Conservation (phyloP, 345 rosid species). For the Clarkia xantiana region DNA sequence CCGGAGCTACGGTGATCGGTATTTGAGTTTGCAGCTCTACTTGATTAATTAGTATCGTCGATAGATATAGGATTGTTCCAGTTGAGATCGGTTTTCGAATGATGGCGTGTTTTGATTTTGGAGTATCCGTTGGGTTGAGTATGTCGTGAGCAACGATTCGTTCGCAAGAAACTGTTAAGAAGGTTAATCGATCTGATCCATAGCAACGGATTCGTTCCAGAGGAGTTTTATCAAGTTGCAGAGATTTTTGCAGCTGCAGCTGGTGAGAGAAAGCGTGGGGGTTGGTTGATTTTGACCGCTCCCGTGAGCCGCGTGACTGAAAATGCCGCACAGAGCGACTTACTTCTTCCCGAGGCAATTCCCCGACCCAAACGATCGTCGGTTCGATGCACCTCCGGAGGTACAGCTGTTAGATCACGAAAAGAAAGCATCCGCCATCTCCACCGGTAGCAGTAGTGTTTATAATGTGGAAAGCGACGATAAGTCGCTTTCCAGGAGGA, state of each 20-base stretch:
- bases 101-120: no score
- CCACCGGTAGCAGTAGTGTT: not conserved
- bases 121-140: no score
- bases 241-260: not conserved
- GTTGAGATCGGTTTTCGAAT: no score
- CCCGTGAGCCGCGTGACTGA: constrained; percentile 7
- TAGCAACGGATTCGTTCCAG: no score
- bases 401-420: constrained; percentile 33
- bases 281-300: constrained; percentile 1
- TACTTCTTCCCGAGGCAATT: constrained; percentile 97
- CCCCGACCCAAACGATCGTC: constrained; percentile 34
- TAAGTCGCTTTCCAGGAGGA: constrained; percentile 14
- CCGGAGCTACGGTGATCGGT: no score
- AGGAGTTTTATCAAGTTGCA: not conserved
- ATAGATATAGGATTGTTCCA: no score
- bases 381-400: constrained; percentile 33
- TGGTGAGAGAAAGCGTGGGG: constrained; percentile 2
- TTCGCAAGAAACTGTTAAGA: no score
- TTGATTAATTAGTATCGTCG: no score
- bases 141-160: no score
- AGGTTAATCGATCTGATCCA: no score
- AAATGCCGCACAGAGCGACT: constrained; percentile 92
- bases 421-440: constrained; percentile 16
- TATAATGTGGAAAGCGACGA: constrained; percentile 18
- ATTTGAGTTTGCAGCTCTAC: no score